These are phyloP conservation scores for Saccharomycopsis hybrid DNA, from an alignment of 1,139 yeast species.

Conservation along the genomic window DNA sequence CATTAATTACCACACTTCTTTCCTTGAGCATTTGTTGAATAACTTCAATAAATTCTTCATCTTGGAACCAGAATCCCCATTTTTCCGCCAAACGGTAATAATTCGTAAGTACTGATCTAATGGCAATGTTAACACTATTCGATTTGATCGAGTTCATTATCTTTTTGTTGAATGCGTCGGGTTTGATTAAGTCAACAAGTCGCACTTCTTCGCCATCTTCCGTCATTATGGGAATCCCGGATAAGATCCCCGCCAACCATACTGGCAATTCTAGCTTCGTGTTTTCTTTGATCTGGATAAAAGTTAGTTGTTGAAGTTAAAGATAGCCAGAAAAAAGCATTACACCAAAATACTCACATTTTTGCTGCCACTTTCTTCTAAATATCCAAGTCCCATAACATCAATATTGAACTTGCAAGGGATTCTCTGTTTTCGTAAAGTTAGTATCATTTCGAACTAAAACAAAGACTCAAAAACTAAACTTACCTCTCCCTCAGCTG, in stretches of 20 bases:
- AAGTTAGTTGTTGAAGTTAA: neutral
- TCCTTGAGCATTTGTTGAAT: constrained; percentile 31
- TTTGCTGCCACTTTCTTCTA: constrained; percentile 77
- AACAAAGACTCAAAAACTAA: neutral
- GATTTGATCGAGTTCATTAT: constrained; percentile 80
- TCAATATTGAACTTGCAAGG: constrained; percentile 75
- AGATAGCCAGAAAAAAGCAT: constrained; percentile 6
- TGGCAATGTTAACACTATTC: constrained; percentile 59
- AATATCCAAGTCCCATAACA: constrained; percentile 80
- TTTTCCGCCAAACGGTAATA: constrained; percentile 64
- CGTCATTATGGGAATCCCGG: constrained; percentile 39
- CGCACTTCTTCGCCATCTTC: constrained; percentile 40
- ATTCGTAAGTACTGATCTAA: constrained; percentile 60
- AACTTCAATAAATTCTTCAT: constrained; percentile 52
- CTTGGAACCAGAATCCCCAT: constrained; percentile 69
- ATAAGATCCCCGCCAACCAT: constrained; percentile 83
- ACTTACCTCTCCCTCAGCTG: constrained; percentile 56
- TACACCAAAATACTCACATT: constrained; percentile 26
- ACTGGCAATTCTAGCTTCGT: constrained; percentile 75
- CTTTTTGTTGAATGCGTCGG: constrained; percentile 55
- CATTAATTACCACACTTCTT: constrained; percentile 17
- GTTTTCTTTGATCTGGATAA: constrained; percentile 44
- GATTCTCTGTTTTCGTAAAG: constrained; percentile 38
- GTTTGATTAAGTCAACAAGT: constrained; percentile 64
- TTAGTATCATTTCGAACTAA: too few species aligned